phyloP scores from a whole-genome alignment of 768 basidiomycete species.

The Coprinopsis strossmayeri region DNA sequence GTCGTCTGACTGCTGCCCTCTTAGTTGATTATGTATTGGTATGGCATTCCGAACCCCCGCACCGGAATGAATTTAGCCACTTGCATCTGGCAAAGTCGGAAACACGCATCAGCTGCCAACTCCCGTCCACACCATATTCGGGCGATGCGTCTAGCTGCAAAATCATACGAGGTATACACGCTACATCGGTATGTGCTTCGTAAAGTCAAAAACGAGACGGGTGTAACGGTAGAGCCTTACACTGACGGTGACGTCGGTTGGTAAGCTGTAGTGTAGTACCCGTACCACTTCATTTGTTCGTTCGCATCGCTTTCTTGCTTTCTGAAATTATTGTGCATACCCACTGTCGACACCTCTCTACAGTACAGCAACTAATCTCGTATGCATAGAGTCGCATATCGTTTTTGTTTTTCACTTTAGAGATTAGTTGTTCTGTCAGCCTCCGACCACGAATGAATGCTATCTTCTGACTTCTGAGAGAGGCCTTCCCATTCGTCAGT shows the following conservation, averaged over 20 bases:
- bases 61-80: slow-evolving; percentile 89
- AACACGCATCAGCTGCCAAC: slow-evolving; percentile 77
- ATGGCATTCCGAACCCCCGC: slow-evolving; percentile 69
- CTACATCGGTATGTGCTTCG: slow-evolving; percentile 70
- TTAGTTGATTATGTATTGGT: slow-evolving; percentile 90
- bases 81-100: slow-evolving; percentile 91
- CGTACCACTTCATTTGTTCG: not conserved
- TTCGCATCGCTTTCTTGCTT: slow-evolving; percentile 1
- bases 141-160: slow-evolving; percentile 76
- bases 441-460: slow-evolving; percentile 33
- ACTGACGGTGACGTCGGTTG: slow-evolving; percentile 63
- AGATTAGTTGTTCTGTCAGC: not conserved
- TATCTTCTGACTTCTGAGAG: slow-evolving; percentile 19
- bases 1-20: slow-evolving; percentile 10
- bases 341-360: not conserved
- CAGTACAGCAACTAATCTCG: not conserved
- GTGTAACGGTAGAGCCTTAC: slow-evolving; percentile 56
- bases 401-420: not conserved
- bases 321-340: slow-evolving; percentile 3
- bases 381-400: no score
- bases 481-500: no score
- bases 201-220: slow-evolving; percentile 55
- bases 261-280: slow-evolving; percentile 28
- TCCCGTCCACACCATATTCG: slow-evolving; percentile 72
- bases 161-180: slow-evolving; percentile 71